phyloP scores from a whole-genome alignment of 1,139 yeast species.

The Trichomonascaceae sp. region DNA sequence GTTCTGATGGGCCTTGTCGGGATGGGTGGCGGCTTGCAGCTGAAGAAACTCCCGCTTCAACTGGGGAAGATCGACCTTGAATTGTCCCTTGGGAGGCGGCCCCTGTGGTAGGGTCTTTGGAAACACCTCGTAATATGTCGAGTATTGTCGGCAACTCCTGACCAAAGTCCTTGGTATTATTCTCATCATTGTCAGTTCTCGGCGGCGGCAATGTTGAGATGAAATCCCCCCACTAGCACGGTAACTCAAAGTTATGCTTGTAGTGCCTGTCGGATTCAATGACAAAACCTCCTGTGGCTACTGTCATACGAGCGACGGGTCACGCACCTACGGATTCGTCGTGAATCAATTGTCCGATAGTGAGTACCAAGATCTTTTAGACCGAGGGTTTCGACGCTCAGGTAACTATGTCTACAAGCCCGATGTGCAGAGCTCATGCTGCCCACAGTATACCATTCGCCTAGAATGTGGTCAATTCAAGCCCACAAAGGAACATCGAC shows the following conservation, averaged over 20 bases:
- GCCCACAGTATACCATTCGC: constrained; percentile 72
- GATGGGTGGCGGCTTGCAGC: constrained; percentile 67
- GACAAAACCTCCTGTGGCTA: background rate
- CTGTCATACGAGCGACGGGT: background rate
- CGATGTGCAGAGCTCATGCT: constrained; percentile 61
- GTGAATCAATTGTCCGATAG: background rate
- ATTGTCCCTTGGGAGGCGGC: constrained; percentile 53
- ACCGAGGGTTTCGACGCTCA: constrained; percentile 67
- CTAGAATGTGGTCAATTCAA: constrained; percentile 37
- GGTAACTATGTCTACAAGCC: constrained; percentile 65
- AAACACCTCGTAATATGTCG: constrained; percentile 42
- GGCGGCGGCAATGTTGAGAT: too few species aligned
- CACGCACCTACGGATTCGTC: background rate
- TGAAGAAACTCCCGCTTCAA: constrained; percentile 63
- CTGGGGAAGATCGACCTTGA: constrained; percentile 38
- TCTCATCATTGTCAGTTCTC: too few species aligned
- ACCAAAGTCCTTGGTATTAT: too few species aligned
- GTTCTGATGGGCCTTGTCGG: constrained; percentile 41
- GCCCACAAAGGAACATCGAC: constrained; percentile 53
- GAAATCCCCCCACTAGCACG: too few species aligned
- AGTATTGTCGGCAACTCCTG: too few species aligned
- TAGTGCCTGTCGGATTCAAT: too few species aligned
- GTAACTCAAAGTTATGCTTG: too few species aligned
- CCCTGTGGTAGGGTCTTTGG: constrained; percentile 63
- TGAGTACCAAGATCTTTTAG: constrained; percentile 47